phyloP scores from a whole-genome alignment of 2,329 filamentous ascomycete genomes.

The Scopulariopsis brevicaulis region DNA sequence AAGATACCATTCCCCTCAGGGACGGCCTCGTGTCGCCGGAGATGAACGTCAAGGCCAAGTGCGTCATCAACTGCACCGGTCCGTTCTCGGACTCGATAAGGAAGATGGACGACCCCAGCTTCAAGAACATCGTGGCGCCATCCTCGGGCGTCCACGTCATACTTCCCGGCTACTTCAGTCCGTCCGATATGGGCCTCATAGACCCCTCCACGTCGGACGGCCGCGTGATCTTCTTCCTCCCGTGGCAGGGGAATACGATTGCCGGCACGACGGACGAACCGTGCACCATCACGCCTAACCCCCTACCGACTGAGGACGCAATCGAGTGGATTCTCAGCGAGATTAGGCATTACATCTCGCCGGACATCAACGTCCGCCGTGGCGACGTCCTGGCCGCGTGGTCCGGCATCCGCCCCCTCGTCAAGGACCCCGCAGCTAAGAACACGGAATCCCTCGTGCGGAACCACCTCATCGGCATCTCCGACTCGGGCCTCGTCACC shows the following conservation, averaged over 20 bases:
- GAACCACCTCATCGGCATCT: slow-evolving; percentile 74
- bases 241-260: slow-evolving; percentile 89
- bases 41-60: slow-evolving; percentile 65
- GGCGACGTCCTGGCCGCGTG: slow-evolving; percentile 84
- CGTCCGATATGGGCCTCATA: slow-evolving; percentile 76
- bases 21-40: slow-evolving; percentile 45
- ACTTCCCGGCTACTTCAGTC: slow-evolving; percentile 77
- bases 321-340: slow-evolving; percentile 83
- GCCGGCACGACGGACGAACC: slow-evolving; percentile 79
- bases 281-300: slow-evolving; percentile 59
- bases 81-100: slow-evolving; percentile 80
- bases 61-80: slow-evolving; percentile 79
- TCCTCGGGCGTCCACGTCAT: slow-evolving; percentile 80
- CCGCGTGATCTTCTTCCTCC: slow-evolving; percentile 84
- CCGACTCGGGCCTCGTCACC: slow-evolving; percentile 69
- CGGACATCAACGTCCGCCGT: slow-evolving; percentile 74
- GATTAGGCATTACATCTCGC: slow-evolving; percentile 69
- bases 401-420: slow-evolving; percentile 78
- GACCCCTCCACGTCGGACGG: slow-evolving; percentile 81
- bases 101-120: slow-evolving; percentile 66
- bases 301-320: slow-evolving; percentile 69
- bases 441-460: slow-evolving; percentile 82
- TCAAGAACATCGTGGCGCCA: slow-evolving; percentile 71
- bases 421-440: slow-evolving; percentile 74
- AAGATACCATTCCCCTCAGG: slow-evolving; percentile 56